Percentiles rank a stretch among this genome's conserved stretches.
phyloP scores from a whole-genome alignment of 2,329 filamentous ascomycete genomes.

The Rutstroemia sp. region DNA sequence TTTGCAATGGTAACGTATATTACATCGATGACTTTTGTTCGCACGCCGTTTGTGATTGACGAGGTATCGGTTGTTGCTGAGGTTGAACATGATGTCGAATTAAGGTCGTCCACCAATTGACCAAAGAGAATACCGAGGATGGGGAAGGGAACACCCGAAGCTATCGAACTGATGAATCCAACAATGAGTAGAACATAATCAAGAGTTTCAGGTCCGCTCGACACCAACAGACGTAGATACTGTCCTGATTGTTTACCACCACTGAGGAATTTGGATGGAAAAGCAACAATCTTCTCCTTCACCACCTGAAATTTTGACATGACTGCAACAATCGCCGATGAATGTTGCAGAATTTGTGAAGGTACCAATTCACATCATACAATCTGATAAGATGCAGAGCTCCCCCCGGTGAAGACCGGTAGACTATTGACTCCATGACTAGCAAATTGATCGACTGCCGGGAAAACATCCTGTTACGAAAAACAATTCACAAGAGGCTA shows the following conservation, averaged over 20 bases:
- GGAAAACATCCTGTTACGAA: neutral
- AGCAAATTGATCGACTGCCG: neutral
- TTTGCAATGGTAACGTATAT: conserved; percentile 58
- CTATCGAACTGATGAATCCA: conserved; percentile 30
- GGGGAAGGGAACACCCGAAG: conserved; percentile 54
- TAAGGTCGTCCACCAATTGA: conserved; percentile 55
- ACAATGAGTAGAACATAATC: neutral
- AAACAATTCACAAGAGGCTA: neutral
- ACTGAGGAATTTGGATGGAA: neutral
- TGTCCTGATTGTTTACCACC: conserved; percentile 1
- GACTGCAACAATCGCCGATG: neutral
- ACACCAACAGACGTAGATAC: neutral
- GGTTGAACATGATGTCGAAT: conserved; percentile 37
- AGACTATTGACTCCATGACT: neutral
- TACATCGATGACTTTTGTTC: conserved; percentile 48
- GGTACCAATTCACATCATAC: neutral
- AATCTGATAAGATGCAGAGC: neutral
- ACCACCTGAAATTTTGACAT: conserved; percentile 1
- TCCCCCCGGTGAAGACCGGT: neutral
- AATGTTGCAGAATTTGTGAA: neutral
- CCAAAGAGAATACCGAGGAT: conserved; percentile 60
- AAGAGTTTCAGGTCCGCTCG: neutral
- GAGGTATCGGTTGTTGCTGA: conserved; percentile 1
- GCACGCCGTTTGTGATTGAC: conserved; percentile 7
- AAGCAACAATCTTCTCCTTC: neutral